A percentile compares a stretch with the other conserved stretches of the same genome.
Conservation (phyloP, 257 asterid genomes). For the Plectranthus barbatus region DNA sequence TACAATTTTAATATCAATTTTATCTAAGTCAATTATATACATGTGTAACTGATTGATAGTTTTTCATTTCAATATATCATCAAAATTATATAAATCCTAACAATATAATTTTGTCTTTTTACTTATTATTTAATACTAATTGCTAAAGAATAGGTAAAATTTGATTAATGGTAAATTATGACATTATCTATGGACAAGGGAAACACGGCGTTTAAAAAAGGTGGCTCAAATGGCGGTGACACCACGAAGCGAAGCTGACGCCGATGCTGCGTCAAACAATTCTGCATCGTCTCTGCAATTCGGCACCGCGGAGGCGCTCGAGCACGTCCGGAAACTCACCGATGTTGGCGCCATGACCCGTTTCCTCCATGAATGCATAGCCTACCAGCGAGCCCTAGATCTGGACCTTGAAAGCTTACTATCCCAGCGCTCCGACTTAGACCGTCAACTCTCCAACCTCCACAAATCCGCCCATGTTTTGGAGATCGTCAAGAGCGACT, state of each 20-base stretch:
- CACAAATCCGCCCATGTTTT: slow-evolving; percentile 64
- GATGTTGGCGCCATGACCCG: slow-evolving; percentile 90
- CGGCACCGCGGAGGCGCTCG: slow-evolving; percentile 57
- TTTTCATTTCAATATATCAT: too few relatives aligned
- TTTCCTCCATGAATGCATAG: slow-evolving; percentile 86
- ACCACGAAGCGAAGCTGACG: slow-evolving; percentile 24
- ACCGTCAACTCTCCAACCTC: slow-evolving; percentile 62
- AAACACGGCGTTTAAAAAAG: too few relatives aligned
- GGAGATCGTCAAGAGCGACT: slow-evolving; percentile 62
- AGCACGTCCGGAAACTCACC: slow-evolving; percentile 60
- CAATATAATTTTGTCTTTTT: too few relatives aligned
- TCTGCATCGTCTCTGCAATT: slow-evolving; percentile 33
- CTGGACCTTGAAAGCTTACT: slow-evolving; percentile 65
- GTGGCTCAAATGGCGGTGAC: slow-evolving; percentile 21
- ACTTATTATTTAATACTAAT: too few relatives aligned
- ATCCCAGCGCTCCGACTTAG: slow-evolving; percentile 69
- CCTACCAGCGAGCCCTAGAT: slow-evolving; percentile 81
- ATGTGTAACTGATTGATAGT: too few relatives aligned
- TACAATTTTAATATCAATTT: too few relatives aligned
- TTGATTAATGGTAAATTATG: too few relatives aligned
- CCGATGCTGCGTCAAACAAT: neutral
- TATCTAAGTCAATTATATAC: too few relatives aligned
- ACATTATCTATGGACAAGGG: too few relatives aligned
- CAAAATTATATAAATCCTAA: too few relatives aligned
- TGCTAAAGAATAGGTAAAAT: too few relatives aligned